phyloP scores from a whole-genome alignment of 1,139 yeast genomes.

The Meyerozyma sp. region DNA sequence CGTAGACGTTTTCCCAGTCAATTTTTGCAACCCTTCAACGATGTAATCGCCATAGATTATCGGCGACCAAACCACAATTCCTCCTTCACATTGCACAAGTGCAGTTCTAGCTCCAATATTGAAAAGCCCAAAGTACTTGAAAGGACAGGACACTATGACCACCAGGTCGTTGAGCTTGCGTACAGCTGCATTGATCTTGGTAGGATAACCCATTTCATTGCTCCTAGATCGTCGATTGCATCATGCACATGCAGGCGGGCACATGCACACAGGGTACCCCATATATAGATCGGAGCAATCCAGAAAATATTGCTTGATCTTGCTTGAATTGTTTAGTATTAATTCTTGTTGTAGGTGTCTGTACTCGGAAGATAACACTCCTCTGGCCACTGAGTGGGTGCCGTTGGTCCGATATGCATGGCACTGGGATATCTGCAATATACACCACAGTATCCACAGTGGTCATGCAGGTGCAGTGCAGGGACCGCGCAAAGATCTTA shows the following conservation, averaged over 20 bases:
- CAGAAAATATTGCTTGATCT: no score
- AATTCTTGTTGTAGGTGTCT: no score
- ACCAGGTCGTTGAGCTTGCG: slow-evolving; percentile 42
- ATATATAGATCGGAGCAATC: no score
- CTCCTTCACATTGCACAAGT: slow-evolving; percentile 30
- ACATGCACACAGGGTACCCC: neutral
- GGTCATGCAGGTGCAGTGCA: no score
- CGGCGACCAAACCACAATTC: slow-evolving; percentile 54
- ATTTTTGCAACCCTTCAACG: slow-evolving; percentile 29
- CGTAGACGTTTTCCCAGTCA: slow-evolving; percentile 16
- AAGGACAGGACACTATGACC: slow-evolving; percentile 46
- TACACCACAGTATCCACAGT: no score
- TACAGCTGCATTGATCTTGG: slow-evolving; percentile 31
- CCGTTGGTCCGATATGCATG: no score
- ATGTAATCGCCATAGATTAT: slow-evolving; percentile 52
- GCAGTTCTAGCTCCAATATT: slow-evolving; percentile 63
- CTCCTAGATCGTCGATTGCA: no score
- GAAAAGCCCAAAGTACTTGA: slow-evolving; percentile 33
- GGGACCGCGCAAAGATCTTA: no score
- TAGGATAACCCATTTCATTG: slow-evolving; percentile 21
- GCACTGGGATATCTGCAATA: no score
- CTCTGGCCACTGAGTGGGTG: no score
- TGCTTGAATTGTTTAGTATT: no score
- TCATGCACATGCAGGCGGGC: neutral
- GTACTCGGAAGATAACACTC: no score